A percentile compares a stretch with the other conserved stretches of the same genome.
phyloP scores from a whole-genome alignment of 2,329 filamentous ascomycete genomes.

The Phialophora chinensis region DNA sequence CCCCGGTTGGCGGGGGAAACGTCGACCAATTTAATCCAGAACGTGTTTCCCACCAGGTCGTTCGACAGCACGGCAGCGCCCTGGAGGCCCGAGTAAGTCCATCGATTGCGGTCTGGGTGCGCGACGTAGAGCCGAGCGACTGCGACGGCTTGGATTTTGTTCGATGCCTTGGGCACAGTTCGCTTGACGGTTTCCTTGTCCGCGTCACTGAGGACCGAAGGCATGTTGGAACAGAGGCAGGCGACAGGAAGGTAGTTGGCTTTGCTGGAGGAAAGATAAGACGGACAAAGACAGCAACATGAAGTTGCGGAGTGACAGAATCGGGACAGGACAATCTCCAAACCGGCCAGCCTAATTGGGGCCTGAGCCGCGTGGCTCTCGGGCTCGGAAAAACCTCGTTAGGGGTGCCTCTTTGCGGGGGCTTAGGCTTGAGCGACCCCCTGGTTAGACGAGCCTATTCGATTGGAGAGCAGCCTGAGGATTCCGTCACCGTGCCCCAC shows the following conservation, averaged over 20 bases:
- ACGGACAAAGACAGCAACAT: constrained; percentile 3
- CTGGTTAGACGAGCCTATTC: neutral
- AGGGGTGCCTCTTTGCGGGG: constrained; percentile 6
- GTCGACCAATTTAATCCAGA: constrained; percentile 97
- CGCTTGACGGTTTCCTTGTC: constrained; percentile 97
- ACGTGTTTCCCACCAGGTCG: constrained; percentile 91
- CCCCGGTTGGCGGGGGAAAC: constrained; percentile 82
- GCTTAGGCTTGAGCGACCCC: neutral
- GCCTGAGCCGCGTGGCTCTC: constrained; percentile 21
- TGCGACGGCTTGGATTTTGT: constrained; percentile 96
- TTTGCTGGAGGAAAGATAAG: neutral
- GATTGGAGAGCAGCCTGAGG: neutral
- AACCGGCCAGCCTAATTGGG: neutral
- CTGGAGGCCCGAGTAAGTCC: constrained; percentile 93
- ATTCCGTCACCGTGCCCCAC: constrained; percentile 25
- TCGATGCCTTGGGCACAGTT: constrained; percentile 87
- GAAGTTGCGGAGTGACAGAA: constrained; percentile 7
- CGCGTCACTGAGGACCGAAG: constrained; percentile 79
- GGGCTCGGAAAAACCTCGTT: constrained; percentile 3
- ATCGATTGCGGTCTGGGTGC: constrained; percentile 82
- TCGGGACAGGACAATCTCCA: constrained; percentile 10
- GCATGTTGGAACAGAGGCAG: constrained; percentile 48
- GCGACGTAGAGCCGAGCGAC: constrained; percentile 93
- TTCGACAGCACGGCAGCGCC: constrained; percentile 90
- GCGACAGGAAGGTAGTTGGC: neutral